Percentiles rank a stretch among this genome's conserved stretches.
Conservation (phyloP, 2,329 filamentous ascomycete species). For the Aureobasidium sp. region DNA sequence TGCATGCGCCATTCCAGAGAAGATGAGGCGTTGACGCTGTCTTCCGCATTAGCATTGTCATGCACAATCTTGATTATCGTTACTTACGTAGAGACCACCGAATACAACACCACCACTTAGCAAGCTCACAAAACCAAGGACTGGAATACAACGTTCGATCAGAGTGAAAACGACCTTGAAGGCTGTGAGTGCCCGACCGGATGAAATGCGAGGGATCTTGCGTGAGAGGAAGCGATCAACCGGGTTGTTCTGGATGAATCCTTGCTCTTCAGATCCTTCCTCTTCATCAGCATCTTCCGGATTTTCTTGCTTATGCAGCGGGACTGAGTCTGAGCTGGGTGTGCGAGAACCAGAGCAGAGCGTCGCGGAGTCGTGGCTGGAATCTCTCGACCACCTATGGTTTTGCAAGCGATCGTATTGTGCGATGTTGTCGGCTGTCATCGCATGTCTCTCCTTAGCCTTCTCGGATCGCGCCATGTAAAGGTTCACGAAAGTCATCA, state of each 20-base stretch:
- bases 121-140: constrained; percentile 68
- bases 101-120: constrained; percentile 65
- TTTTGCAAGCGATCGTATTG: constrained; percentile 31
- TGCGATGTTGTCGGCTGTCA: constrained; percentile 25
- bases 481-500: constrained; percentile 58
- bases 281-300: constrained; percentile 35
- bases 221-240: constrained; percentile 24
- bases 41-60: constrained; percentile 14
- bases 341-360: constrained; percentile 24
- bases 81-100: constrained; percentile 72
- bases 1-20: constrained; percentile 81
- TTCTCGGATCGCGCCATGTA: constrained; percentile 39
- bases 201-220: constrained; percentile 29
- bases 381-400: constrained; percentile 38
- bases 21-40: constrained; percentile 61
- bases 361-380: constrained; percentile 25
- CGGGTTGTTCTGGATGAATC: constrained; percentile 35
- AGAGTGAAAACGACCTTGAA: constrained; percentile 55
- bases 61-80: neutral
- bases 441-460: constrained; percentile 22
- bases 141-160: constrained; percentile 66
- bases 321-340: constrained; percentile 26
- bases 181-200: constrained; percentile 48
- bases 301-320: constrained; percentile 16
- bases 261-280: constrained; percentile 37